Evolutionary conservation across 169 alveolate genomes (phyloP).

Genomic region (Haemoproteus tartakovskyi): DNA sequence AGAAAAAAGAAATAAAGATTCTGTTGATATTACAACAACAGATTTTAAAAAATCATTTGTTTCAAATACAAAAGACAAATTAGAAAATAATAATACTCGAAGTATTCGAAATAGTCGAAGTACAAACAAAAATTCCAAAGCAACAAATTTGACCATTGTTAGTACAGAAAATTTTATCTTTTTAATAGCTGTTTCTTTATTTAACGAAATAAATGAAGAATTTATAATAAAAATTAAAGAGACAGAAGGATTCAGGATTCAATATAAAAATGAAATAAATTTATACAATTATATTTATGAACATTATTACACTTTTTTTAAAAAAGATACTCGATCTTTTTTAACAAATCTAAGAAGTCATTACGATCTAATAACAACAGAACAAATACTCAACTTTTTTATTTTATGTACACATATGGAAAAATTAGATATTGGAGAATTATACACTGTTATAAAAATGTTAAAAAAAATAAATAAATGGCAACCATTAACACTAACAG

Average conservation of each 20-base stretch:
- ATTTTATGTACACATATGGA: slow-evolving; percentile 31
- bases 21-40: not conserved
- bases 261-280: not conserved
- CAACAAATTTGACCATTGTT: slow-evolving; percentile 17
- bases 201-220: slow-evolving; percentile 42
- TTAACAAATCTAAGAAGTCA: slow-evolving; percentile 35
- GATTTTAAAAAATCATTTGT: not conserved
- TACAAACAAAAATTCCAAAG: slow-evolving; percentile 1
- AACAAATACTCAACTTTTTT: slow-evolving; percentile 41
- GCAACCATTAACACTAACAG: slow-evolving; percentile 28
- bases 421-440: slow-evolving; percentile 20
- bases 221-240: slow-evolving; percentile 27
- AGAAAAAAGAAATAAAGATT: not conserved
- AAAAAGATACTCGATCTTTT: too few species aligned
- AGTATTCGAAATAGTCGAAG: not conserved
- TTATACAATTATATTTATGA: slow-evolving; percentile 27
- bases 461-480: slow-evolving; percentile 20
- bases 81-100: not conserved
- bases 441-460: slow-evolving; percentile 10
- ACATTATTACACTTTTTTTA: slow-evolving; percentile 6
- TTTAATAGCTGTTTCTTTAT: slow-evolving; percentile 19
- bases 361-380: slow-evolving; percentile 25
- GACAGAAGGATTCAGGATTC: not conserved
- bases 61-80: not conserved
- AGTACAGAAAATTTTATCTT: slow-evolving; percentile 17